These are phyloP conservation scores for Liquidambar formosana DNA, from an alignment of 164 flowering plant species.

Conservation along the genomic window DNA sequence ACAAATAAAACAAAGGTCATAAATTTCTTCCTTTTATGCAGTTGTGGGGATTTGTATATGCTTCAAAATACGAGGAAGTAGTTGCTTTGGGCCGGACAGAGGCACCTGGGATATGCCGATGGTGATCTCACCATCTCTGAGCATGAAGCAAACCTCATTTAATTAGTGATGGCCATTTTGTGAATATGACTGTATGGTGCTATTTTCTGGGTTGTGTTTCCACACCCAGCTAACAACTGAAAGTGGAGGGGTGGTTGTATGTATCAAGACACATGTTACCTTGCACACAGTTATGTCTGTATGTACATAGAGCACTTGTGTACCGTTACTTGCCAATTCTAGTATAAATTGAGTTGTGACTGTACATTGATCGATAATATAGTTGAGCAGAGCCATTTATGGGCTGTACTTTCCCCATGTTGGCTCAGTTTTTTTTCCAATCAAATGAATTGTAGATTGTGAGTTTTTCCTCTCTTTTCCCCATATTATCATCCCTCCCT, in stretches of 20 bases:
- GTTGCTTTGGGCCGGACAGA: constrained; percentile 55
- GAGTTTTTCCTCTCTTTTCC: too few species aligned
- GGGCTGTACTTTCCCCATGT: too few species aligned
- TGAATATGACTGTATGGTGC: not conserved
- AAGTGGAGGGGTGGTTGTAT: not conserved
- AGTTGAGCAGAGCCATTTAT: not conserved
- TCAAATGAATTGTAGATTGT: too few species aligned
- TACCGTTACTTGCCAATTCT: not conserved
- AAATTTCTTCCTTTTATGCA: constrained; percentile 29
- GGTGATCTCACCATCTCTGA: constrained; percentile 37
- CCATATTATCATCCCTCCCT: too few species aligned
- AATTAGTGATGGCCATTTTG: not conserved
- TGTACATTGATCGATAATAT: not conserved
- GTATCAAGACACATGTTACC: not conserved
- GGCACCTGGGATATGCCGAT: constrained; percentile 78
- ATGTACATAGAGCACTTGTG: not conserved
- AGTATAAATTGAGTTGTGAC: constrained; percentile 3
- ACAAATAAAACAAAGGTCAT: not conserved
- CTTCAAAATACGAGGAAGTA: constrained; percentile 79
- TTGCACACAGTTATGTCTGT: not conserved
- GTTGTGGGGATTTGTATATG: constrained; percentile 94
- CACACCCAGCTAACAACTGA: not conserved
- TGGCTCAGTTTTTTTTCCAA: too few species aligned
- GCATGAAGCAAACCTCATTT: not conserved
- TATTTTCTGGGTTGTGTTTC: not conserved